phyloP scores from a whole-genome alignment of 805 yeast genomes.

The Naumovozyma castellii region DNA sequence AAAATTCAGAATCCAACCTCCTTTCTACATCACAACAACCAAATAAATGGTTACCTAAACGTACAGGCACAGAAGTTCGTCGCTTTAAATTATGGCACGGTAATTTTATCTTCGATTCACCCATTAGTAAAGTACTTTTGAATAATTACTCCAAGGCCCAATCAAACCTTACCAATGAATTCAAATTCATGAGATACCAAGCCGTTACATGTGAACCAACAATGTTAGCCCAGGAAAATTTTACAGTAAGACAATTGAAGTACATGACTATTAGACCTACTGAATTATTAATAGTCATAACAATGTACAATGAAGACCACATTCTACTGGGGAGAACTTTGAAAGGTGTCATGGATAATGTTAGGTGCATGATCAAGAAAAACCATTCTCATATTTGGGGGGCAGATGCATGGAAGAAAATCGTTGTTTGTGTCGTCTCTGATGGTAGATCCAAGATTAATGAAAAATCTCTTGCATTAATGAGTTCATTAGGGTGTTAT shows the following conservation, averaged over 20 bases:
- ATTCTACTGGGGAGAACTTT: conserved; percentile 72
- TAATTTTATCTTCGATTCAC: conserved; percentile 79
- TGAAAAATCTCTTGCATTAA: conserved; percentile 65
- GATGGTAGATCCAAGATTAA: conserved; percentile 86
- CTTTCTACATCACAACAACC: conserved; percentile 1
- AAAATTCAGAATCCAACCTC: conserved; percentile 8
- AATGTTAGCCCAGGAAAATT: conserved; percentile 49
- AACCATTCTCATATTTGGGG: conserved; percentile 78
- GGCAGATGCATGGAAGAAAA: conserved; percentile 88
- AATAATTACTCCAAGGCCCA: conserved; percentile 39
- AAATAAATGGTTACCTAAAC: conserved; percentile 3
- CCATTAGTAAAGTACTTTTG: conserved; percentile 64
- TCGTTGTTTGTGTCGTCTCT: conserved; percentile 79
- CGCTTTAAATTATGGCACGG: conserved; percentile 42
- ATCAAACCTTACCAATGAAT: conserved; percentile 37
- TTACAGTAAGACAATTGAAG: conserved; percentile 74
- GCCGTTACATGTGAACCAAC: conserved; percentile 91
- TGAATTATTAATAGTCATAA: conserved; percentile 75
- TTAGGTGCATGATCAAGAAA: conserved; percentile 59
- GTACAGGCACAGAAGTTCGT: conserved; percentile 22
- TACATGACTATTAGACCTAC: conserved; percentile 73
- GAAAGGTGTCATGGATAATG: conserved; percentile 84
- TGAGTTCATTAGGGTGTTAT: conserved; percentile 81
- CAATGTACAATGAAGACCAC: conserved; percentile 88
- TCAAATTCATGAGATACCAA: conserved; percentile 81